Percentiles rank a stretch among this genome's conserved stretches.
These are phyloP conservation scores for Claviceps africana DNA, from an alignment of 2,329 filamentous ascomycete species.

Conservation along the genomic window DNA sequence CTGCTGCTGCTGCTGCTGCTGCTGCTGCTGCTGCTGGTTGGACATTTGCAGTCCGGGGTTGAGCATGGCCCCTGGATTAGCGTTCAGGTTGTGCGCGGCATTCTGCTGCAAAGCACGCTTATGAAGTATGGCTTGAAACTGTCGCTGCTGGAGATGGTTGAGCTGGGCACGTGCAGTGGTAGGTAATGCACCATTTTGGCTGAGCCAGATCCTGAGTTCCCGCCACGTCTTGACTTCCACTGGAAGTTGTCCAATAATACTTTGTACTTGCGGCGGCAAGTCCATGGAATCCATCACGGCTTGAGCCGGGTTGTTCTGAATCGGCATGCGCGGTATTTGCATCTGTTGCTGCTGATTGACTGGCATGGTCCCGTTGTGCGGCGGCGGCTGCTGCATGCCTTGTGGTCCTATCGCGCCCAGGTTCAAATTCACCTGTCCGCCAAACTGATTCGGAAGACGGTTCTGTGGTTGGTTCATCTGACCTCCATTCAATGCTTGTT, in stretches of 20 bases:
- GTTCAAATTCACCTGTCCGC: slow-evolving; percentile 18
- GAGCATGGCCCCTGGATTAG: slow-evolving; percentile 10
- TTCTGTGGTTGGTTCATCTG: slow-evolving; percentile 17
- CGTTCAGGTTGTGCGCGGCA: slow-evolving; percentile 17
- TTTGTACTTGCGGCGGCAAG: slow-evolving; percentile 24
- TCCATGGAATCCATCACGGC: slow-evolving; percentile 35
- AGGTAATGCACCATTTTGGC: slow-evolving; percentile 21
- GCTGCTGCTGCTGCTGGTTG: slow-evolving; percentile 11
- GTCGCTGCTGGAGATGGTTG: slow-evolving; percentile 21
- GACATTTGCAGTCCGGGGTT: slow-evolving; percentile 13
- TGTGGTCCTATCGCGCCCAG: slow-evolving; percentile 16
- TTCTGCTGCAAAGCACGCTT: slow-evolving; percentile 15
- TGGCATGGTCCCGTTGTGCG: slow-evolving; percentile 14
- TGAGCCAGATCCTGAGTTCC: slow-evolving; percentile 30
- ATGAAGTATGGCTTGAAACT: slow-evolving; percentile 23
- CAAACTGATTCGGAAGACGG: slow-evolving; percentile 16
- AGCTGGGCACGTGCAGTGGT: slow-evolving; percentile 20
- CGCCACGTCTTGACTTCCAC: slow-evolving; percentile 35
- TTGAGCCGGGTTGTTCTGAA: slow-evolving; percentile 20
- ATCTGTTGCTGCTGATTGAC: slow-evolving; percentile 15
- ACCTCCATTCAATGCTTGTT: slow-evolving; percentile 19
- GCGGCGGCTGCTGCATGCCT: slow-evolving; percentile 14
- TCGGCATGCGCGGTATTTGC: slow-evolving; percentile 14
- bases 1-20: slow-evolving; percentile 10
- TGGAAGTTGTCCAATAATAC: slow-evolving; percentile 20